A percentile compares a stretch with the other conserved stretches of the same genome.
phyloP scores from a whole-genome alignment of 179 eudicot genomes.

The Spinacia oleracea region DNA sequence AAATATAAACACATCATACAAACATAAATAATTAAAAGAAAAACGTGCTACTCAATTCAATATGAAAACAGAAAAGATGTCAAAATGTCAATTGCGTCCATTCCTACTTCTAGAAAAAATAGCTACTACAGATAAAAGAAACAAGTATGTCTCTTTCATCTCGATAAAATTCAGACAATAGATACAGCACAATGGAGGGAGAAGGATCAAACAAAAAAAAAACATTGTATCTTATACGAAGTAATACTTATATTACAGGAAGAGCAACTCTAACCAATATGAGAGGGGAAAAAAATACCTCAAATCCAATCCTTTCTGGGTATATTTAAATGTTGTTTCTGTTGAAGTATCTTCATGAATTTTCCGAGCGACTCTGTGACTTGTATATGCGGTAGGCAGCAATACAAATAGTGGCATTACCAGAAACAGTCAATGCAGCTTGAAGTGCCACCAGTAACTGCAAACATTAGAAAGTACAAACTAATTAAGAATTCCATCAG shows the following conservation, averaged over 20 bases:
- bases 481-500: background rate
- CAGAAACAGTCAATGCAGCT: slow-evolving; percentile 82
- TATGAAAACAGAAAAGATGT: background rate
- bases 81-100: slow-evolving; percentile 13
- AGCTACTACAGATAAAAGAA: background rate
- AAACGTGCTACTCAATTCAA: background rate
- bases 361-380: slow-evolving; percentile 49
- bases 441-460: slow-evolving; percentile 87
- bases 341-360: slow-evolving; percentile 31
- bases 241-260: slow-evolving; percentile 1
- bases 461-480: slow-evolving; percentile 25
- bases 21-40: no score
- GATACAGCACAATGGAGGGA: background rate
- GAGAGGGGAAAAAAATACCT: slow-evolving; percentile 24
- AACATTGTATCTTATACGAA: slow-evolving; percentile 1
- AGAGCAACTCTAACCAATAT: background rate
- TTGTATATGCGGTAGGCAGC: slow-evolving; percentile 82
- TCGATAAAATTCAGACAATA: background rate
- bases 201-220: background rate
- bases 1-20: background rate
- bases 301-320: background rate
- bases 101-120: background rate
- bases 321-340: background rate
- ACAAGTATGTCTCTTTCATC: background rate
- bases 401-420: slow-evolving; percentile 82